Evolutionary conservation across 2,329 filamentous ascomycete species (phyloP).

Genomic region (Aspergillus nomiae): DNA sequence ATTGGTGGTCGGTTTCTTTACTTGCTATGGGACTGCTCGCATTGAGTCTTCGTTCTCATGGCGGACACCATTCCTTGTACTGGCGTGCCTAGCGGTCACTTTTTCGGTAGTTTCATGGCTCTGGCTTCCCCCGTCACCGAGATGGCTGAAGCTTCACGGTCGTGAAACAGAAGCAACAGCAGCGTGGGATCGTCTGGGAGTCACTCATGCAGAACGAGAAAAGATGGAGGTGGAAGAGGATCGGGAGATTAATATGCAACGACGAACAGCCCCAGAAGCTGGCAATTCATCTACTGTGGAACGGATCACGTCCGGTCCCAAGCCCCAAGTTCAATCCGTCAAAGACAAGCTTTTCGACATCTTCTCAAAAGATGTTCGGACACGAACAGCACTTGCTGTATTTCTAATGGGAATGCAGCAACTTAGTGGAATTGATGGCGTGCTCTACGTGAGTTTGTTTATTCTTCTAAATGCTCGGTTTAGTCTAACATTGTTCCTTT

Average conservation of each 20-base stretch:
- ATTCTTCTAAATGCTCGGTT: background rate
- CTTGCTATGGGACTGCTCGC: conserved; percentile 57
- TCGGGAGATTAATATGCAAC: conserved; percentile 14
- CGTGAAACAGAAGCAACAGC: conserved; percentile 48
- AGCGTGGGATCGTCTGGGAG: conserved; percentile 47
- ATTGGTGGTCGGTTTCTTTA: conserved; percentile 60
- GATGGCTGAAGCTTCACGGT: conserved; percentile 58
- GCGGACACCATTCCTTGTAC: conserved; percentile 58
- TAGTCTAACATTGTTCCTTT: background rate
- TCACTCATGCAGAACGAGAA: conserved; percentile 51
- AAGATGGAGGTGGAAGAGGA: conserved; percentile 45
- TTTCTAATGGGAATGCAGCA: conserved; percentile 64
- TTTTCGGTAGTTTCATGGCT: conserved; percentile 44
- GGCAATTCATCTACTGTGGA: conserved; percentile 7
- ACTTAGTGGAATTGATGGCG: conserved; percentile 63
- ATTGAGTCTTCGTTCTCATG: conserved; percentile 55
- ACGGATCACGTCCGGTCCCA: background rate
- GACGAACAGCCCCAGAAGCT: conserved; percentile 2
- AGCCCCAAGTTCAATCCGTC: conserved; percentile 9
- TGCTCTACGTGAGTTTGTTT: conserved; percentile 55
- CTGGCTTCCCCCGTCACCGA: conserved; percentile 57
- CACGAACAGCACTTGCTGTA: conserved; percentile 54
- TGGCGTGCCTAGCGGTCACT: conserved; percentile 43
- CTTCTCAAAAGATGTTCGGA: conserved; percentile 47
- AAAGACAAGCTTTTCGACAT: conserved; percentile 31